A percentile compares a stretch with the other conserved stretches of the same genome.
phyloP scores from a whole-genome alignment of 2,329 filamentous ascomycete genomes.

The Zasmidium angulare region DNA sequence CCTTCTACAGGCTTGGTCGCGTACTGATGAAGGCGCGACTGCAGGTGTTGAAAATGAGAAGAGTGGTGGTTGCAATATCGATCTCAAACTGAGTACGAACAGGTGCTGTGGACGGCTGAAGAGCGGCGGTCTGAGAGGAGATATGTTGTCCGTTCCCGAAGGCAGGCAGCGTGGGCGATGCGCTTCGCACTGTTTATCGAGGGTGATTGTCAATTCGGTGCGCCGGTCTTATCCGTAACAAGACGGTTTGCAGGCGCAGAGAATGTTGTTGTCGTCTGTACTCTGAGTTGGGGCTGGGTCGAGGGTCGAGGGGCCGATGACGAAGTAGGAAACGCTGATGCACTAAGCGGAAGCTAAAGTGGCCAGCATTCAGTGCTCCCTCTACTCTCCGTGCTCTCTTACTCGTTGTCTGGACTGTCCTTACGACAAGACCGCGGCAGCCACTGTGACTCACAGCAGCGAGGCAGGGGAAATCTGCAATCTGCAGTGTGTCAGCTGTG shows the following conservation, averaged over 20 bases:
- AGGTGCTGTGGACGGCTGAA: neutral
- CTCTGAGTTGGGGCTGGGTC: neutral
- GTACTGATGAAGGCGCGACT: neutral
- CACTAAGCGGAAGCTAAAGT: neutral
- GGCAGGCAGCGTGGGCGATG: neutral
- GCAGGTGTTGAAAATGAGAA: neutral
- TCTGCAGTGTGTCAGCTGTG: neutral
- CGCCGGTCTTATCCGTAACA: neutral
- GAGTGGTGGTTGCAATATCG: neutral
- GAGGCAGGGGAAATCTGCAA: neutral
- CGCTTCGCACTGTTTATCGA: neutral
- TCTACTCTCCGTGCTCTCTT: neutral
- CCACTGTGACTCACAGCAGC: neutral
- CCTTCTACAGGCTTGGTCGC: neutral
- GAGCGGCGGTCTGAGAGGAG: neutral
- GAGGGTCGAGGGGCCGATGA: neutral
- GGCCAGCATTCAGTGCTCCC: neutral
- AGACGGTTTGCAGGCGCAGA: neutral
- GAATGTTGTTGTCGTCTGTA: neutral
- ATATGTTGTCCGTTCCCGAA: neutral
- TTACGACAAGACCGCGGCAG: neutral
- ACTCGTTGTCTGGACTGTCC: neutral
- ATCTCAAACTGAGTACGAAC: neutral
- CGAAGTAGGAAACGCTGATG: neutral
- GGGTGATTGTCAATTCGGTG: neutral